Percentiles rank a stretch among this genome's conserved stretches.
Conservation (phyloP, 306 rosid species). For the Oemleria cerasiformis region DNA sequence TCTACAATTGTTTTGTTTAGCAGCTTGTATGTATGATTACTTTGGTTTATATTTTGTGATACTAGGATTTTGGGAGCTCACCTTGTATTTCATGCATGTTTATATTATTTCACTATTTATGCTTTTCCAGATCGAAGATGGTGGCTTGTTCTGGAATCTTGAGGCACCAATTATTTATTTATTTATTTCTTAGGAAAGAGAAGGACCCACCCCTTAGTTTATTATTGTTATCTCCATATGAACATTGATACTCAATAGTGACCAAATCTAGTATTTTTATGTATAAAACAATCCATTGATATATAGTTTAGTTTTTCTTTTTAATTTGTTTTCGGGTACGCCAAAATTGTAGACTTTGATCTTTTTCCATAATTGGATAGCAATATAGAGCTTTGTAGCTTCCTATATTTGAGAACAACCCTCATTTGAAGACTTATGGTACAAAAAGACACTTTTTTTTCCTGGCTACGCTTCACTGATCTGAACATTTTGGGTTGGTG, state of each 20-base stretch:
- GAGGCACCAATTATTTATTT: slow-evolving; percentile 25
- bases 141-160: slow-evolving; percentile 30
- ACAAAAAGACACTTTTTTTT: too few relatives aligned
- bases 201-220: slow-evolving; percentile 30
- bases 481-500: too few relatives aligned
- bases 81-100: too few relatives aligned
- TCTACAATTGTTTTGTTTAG: not conserved
- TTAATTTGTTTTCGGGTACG: too few relatives aligned
- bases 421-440: too few relatives aligned
- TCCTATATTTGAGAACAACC: too few relatives aligned
- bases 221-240: slow-evolving; percentile 5
- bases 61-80: not conserved
- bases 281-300: not conserved
- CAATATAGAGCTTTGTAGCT: too few relatives aligned
- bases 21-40: not conserved
- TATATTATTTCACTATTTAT: not conserved
- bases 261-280: slow-evolving; percentile 7
- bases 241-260: not conserved
- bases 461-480: too few relatives aligned
- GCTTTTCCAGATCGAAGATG: slow-evolving; percentile 13
- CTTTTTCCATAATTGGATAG: not conserved
- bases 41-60: not conserved
- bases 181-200: not conserved
- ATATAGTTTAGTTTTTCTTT: not conserved
- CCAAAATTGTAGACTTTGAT: not conserved